These are phyloP conservation scores for Fusarium proliferatum DNA, from an alignment of 2,329 filamentous ascomycete genomes.

Conservation along the genomic window DNA sequence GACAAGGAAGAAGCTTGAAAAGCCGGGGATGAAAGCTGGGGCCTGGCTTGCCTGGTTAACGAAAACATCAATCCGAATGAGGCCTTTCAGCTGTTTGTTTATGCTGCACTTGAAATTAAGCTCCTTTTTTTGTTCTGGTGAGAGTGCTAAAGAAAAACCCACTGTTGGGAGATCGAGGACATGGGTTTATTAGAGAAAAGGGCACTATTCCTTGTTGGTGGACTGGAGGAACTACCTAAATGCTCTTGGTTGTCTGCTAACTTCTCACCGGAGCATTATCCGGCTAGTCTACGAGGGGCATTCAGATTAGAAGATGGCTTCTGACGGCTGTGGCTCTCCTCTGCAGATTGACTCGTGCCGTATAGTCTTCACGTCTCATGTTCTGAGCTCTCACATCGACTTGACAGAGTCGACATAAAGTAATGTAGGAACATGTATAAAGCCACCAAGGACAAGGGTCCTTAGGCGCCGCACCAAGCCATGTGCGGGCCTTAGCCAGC, in stretches of 20 bases:
- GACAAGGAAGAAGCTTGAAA: slow-evolving; percentile 29
- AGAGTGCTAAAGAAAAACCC: slow-evolving; percentile 17
- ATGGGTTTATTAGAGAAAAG: slow-evolving; percentile 21
- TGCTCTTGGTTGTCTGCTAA: not conserved
- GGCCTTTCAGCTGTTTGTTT: slow-evolving; percentile 7
- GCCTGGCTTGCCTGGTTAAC: slow-evolving; percentile 2
- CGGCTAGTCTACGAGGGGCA: not conserved
- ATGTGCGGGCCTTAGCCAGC: slow-evolving; percentile 32
- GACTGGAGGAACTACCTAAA: slow-evolving; percentile 7
- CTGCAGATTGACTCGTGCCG: not conserved
- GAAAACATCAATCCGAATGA: slow-evolving; percentile 1
- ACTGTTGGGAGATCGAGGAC: slow-evolving; percentile 22
- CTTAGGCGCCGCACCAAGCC: slow-evolving; percentile 43
- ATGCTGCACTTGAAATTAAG: slow-evolving; percentile 12
- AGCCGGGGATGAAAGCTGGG: slow-evolving; percentile 32
- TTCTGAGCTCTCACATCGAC: slow-evolving; percentile 10
- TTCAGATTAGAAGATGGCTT: not conserved
- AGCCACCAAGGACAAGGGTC: slow-evolving; percentile 30
- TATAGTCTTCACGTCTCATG: not conserved
- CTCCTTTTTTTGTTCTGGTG: slow-evolving; percentile 7
- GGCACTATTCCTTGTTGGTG: slow-evolving; percentile 27
- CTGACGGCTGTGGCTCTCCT: not conserved
- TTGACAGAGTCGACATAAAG: slow-evolving; percentile 14
- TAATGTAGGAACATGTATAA: slow-evolving; percentile 22
- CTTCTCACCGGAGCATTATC: not conserved